phyloP scores from a whole-genome alignment of 83 land plant species.

The Isoetes engelmannii region DNA sequence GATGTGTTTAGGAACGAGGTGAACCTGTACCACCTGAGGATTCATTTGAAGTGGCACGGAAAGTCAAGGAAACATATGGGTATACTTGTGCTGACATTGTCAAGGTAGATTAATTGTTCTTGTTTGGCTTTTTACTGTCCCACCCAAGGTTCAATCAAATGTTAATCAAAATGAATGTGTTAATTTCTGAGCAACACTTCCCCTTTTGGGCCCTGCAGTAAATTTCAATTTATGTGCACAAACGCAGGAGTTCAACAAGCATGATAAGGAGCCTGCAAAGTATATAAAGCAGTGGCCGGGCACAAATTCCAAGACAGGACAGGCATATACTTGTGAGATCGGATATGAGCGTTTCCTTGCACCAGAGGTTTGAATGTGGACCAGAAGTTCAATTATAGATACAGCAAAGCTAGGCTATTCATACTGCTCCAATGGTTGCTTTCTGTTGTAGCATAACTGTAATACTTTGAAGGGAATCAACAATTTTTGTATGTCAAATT shows the following conservation, averaged over 20 bases:
- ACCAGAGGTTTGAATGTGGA: conserved; percentile 59
- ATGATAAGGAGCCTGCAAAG: conserved; percentile 86
- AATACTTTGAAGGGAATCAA: not conserved
- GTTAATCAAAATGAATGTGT: not conserved
- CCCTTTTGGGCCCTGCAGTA: not conserved
- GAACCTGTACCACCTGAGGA: conserved; percentile 94
- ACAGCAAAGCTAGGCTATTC: too few species aligned
- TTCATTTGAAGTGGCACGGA: conserved; percentile 91
- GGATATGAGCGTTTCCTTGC: conserved; percentile 98
- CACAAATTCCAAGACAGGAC: conserved; percentile 78
- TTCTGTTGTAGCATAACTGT: not conserved
- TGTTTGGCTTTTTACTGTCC: not conserved
- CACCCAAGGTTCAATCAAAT: not conserved
- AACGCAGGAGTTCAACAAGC: conserved; percentile 80
- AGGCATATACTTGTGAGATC: conserved; percentile 83
- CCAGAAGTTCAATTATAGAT: too few species aligned
- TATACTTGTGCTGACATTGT: conserved; percentile 97
- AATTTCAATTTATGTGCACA: conserved; percentile 5
- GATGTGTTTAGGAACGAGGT: conserved; percentile 72
- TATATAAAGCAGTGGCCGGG: conserved; percentile 90
- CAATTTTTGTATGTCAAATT: not conserved
- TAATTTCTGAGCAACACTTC: not conserved
- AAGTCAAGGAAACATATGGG: conserved; percentile 84
- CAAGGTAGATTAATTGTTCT: conserved; percentile 46
- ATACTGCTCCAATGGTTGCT: too few species aligned